Percentiles rank a stretch among this genome's conserved stretches.
Evolutionary conservation across 495 filamentous ascomycete species (phyloP).

Genomic region (Penicillium cosmopolitanum): DNA sequence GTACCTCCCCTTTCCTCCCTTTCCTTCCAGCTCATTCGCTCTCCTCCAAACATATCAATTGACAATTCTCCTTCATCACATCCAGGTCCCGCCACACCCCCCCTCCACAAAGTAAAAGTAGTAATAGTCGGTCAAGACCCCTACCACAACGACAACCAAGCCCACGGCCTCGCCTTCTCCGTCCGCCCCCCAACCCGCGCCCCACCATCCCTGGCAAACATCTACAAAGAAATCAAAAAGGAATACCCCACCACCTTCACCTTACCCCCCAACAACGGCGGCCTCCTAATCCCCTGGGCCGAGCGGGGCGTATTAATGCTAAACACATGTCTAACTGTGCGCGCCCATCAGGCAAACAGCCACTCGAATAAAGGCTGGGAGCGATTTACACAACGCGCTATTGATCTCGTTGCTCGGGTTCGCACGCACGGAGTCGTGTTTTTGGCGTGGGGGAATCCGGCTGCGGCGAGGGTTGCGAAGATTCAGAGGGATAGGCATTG

Average conservation of each 20-base stretch:
- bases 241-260: slow-evolving; percentile 78
- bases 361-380: slow-evolving; percentile 91
- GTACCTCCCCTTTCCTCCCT: slow-evolving; percentile 47
- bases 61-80: neutral
- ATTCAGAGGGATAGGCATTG: slow-evolving; percentile 73
- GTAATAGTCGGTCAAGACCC: slow-evolving; percentile 96
- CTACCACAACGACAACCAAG: slow-evolving; percentile 95
- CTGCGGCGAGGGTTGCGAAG: slow-evolving; percentile 70
- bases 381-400: slow-evolving; percentile 83
- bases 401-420: slow-evolving; percentile 79
- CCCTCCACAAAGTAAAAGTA: slow-evolving; percentile 80
- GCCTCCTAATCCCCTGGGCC: slow-evolving; percentile 89
- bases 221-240: slow-evolving; percentile 81
- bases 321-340: slow-evolving; percentile 91
- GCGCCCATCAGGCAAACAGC: slow-evolving; percentile 80
- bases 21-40: neutral
- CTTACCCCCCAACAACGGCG: slow-evolving; percentile 72
- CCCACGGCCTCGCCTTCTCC: slow-evolving; percentile 93
- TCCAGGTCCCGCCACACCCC: slow-evolving; percentile 88
- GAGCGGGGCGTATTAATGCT: slow-evolving; percentile 88
- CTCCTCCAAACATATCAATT: neutral
- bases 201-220: slow-evolving; percentile 87
- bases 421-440: slow-evolving; percentile 85
- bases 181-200: slow-evolving; percentile 86
- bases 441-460: slow-evolving; percentile 87